Percentiles rank a stretch among this genome's conserved stretches.
Conservation (phyloP, 352 stramenopile species). For the Globisporangium takayamanum region DNA sequence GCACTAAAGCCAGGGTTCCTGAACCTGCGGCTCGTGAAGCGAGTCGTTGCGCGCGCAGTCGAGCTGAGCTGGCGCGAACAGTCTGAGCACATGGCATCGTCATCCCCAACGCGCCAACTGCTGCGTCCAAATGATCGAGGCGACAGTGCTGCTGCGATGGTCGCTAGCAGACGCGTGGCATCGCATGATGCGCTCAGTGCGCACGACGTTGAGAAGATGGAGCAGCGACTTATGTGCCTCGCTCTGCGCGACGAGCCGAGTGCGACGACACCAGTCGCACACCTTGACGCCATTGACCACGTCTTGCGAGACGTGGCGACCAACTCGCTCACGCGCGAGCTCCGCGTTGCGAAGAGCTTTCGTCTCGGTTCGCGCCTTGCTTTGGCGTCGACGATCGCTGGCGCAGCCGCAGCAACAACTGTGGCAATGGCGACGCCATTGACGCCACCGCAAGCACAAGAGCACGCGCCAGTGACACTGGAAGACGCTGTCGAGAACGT, state of each 20-base stretch:
- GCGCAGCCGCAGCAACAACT: neutral
- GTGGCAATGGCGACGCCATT: neutral
- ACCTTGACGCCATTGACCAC: constrained; percentile 30
- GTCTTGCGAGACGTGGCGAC: constrained; percentile 36
- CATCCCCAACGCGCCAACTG: neutral
- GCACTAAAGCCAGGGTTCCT: neutral
- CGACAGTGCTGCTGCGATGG: neutral
- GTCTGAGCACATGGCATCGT: neutral
- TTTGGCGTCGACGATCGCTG: constrained; percentile 2
- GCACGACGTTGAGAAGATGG: constrained; percentile 26
- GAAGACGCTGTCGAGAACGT: constrained; percentile 26
- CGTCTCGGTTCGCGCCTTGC: neutral
- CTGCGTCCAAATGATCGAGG: neutral
- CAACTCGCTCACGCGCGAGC: constrained; percentile 17
- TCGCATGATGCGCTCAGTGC: constrained; percentile 3
- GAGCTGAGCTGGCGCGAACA: constrained; percentile 18
- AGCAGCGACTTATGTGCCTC: constrained; percentile 31
- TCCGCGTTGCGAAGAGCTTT: constrained; percentile 20
- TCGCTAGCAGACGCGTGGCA: neutral
- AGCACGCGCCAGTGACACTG: constrained; percentile 7
- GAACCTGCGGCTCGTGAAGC: constrained; percentile 16
- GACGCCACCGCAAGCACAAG: too few relatives aligned
- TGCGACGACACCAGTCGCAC: constrained; percentile 12
- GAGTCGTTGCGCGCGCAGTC: constrained; percentile 17
- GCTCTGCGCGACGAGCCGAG: constrained; percentile 31